Conservation (phyloP, 148 eudicot genomes). For the Vaccinium vitisidaea region DNA sequence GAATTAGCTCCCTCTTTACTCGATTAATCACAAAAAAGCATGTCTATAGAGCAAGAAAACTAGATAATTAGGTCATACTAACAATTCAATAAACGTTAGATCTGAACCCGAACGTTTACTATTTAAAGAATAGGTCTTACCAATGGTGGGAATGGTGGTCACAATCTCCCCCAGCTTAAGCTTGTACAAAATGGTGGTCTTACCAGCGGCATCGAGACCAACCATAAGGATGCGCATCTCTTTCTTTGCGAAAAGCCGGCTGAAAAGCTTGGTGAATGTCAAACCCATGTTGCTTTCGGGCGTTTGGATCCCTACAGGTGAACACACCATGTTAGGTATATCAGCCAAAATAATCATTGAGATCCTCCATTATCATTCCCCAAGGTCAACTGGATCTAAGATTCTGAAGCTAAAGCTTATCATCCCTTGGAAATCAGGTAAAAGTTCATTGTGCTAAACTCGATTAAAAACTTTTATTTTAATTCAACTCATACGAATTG, state of each 20-base stretch:
- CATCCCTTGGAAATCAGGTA: background rate
- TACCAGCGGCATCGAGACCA: conserved; percentile 57
- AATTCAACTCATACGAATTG: background rate
- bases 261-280: conserved; percentile 52
- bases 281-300: conserved; percentile 40
- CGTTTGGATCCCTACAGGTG: conserved; percentile 21
- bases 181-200: conserved; percentile 59
- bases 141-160: conserved; percentile 52
- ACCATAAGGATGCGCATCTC: conserved; percentile 60
- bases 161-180: conserved; percentile 59
- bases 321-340: background rate
- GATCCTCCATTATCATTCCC: background rate
- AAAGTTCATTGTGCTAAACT: background rate
- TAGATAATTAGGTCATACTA: background rate
- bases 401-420: background rate
- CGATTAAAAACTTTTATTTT: background rate
- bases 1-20: background rate
- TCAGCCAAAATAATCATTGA: background rate
- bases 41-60: background rate
- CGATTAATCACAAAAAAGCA: background rate
- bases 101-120: background rate
- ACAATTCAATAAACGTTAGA: background rate
- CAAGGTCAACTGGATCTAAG: background rate
- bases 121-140: conserved; percentile 23
- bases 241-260: conserved; percentile 55